Percentiles rank a stretch among this genome's conserved stretches.
phyloP scores from a whole-genome alignment of 2,329 filamentous ascomycete genomes.

The Mycocentrospora acerina region DNA sequence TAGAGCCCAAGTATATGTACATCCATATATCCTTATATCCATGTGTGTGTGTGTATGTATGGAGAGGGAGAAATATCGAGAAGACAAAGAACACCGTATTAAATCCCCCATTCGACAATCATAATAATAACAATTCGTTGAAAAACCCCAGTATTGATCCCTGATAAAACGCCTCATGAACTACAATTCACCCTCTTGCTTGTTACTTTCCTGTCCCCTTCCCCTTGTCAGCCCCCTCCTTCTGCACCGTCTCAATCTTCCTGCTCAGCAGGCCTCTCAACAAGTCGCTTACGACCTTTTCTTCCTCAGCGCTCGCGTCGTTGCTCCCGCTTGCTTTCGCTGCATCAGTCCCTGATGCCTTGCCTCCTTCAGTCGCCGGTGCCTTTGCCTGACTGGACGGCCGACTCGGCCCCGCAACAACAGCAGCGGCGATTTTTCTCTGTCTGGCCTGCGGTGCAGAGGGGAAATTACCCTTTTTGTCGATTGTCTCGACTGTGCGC shows the following conservation, averaged over 20 bases:
- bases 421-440: conserved; percentile 45
- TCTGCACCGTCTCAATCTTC: conserved; percentile 57
- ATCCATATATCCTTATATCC: too few species aligned
- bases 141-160: too few species aligned
- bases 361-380: too few species aligned
- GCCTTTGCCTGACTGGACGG: conserved; percentile 18
- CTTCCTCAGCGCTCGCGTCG: conserved; percentile 29
- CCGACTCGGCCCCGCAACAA: conserved; percentile 34
- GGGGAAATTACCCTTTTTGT: conserved; percentile 88
- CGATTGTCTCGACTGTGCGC: conserved; percentile 83
- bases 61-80: too few species aligned
- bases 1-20: too few species aligned
- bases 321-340: conserved; percentile 40
- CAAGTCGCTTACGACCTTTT: conserved; percentile 64
- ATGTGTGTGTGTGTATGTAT: too few species aligned
- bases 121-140: too few species aligned
- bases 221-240: conserved; percentile 38
- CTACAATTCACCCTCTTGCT: too few species aligned
- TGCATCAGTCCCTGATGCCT: conserved; percentile 29
- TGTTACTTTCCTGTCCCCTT: conserved; percentile 40
- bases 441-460: conserved; percentile 51
- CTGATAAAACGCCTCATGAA: too few species aligned
- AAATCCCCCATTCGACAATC: too few species aligned
- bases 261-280: conserved; percentile 62
- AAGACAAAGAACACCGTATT: too few species aligned